Conservation (phyloP, 73 alveolate genomes). For the Tetrahymena borealis region DNA sequence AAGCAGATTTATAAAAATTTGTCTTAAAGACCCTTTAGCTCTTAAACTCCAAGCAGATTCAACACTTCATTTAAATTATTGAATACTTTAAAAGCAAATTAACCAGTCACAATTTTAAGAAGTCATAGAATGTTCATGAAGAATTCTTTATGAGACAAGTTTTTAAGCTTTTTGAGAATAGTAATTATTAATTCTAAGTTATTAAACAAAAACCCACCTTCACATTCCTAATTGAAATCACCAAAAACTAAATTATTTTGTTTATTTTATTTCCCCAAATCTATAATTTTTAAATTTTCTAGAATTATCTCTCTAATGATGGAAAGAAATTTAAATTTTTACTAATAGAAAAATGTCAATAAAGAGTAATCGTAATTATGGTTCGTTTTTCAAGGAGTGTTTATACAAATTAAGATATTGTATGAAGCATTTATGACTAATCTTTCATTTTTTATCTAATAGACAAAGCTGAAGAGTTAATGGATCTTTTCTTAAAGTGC, state of each 20-base stretch:
- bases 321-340: no score
- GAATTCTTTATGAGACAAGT: background rate
- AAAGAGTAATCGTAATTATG: no score
- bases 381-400: no score
- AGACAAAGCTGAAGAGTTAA: background rate
- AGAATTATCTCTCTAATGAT: no score
- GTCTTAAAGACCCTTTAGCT: background rate
- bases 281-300: no score
- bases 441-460: background rate
- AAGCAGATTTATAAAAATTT: background rate
- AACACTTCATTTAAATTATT: background rate
- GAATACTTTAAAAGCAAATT: background rate
- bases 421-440: background rate
- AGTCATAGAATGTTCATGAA: background rate
- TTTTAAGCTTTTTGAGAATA: background rate
- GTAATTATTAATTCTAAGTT: background rate
- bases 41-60: background rate
- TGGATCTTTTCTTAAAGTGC: background rate
- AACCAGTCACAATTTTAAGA: background rate
- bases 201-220: background rate
- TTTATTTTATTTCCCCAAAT: no score
- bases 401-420: background rate
- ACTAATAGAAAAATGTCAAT: no score
- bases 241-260: no score
- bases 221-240: no score